Evolutionary conservation across 2,329 filamentous ascomycete species (phyloP), one percentile per base, ranked within the genome.

Genomic region (Graphilbum sp.): DNA sequence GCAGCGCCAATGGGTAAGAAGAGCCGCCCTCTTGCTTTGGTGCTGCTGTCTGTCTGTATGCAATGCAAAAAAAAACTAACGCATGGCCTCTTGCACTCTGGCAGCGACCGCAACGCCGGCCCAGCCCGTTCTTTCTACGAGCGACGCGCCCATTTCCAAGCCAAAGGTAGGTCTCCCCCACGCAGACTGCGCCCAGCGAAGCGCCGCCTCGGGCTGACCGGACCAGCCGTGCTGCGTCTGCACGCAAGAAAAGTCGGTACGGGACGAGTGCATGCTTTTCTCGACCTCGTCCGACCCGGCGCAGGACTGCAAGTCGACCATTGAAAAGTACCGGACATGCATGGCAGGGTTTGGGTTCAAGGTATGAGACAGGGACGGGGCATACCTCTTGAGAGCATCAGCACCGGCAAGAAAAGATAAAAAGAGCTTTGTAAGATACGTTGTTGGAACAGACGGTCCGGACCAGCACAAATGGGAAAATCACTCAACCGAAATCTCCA

Each of bases 211-310:
- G 8, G 32, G 12, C 11, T 18, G 20, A 15, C 9, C 18, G 7
- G 10, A 23, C 18, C 52, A 95, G 85, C 88, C 88, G 32, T 96
- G 90, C 72, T 96, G 90, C 57, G 90, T 96, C 23, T 98, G 90
- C 74, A 95, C 87, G 56, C 75, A 90, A 33, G 86, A 98, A 60
- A 98, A 98, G 61, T 69, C 83, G 30, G 72, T 72, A 49, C 84
- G 90, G 46, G 90, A 98, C 63, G 87, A 98, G 62, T 98, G 90
- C 68, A 96, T 98, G 88, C 81, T 98, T 40, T 95, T 96, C 66
- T 93, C 85, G 40, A 86, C 74, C 45, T 70, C 82, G 43, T 69
- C 78, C 52, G 80, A 95, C 54, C 84, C 90, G 30, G 72, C 83
- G 50, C 69, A 74, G 52, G 86, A 92, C 52, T 98, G 90, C 69